phyloP scores from a whole-genome alignment of 2,329 filamentous ascomycete species.

The Arachnomyces sp. region DNA sequence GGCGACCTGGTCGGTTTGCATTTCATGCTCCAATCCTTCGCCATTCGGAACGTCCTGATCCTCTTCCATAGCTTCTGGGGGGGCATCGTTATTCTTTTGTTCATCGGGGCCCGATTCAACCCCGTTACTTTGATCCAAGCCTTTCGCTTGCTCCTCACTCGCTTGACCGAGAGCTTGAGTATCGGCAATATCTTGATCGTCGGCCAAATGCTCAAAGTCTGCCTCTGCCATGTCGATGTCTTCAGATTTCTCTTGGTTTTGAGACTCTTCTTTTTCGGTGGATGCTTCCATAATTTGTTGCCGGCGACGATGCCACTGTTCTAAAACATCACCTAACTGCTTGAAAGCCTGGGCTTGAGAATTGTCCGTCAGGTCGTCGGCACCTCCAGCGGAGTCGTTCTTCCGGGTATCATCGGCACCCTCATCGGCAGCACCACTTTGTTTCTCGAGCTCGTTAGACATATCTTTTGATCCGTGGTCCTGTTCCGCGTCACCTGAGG shows the following conservation, averaged over 20 bases:
- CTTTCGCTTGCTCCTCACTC: conserved; percentile 74
- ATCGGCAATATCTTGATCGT: conserved; percentile 74
- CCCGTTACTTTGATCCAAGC: conserved; percentile 81
- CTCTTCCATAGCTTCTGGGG: conserved; percentile 45
- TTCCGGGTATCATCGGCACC: conserved; percentile 31
- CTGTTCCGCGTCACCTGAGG: conserved; percentile 40
- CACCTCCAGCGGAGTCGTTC: conserved; percentile 28
- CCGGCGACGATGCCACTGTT: conserved; percentile 86
- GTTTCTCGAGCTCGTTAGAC: conserved; percentile 39
- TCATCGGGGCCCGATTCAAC: conserved; percentile 57
- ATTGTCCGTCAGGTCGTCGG: conserved; percentile 28
- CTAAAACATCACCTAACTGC: conserved; percentile 85
- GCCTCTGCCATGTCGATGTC: conserved; percentile 65
- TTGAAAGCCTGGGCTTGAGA: conserved; percentile 67
- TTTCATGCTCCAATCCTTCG: conserved; percentile 43
- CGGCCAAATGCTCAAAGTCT: conserved; percentile 89
- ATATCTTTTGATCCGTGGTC: conserved; percentile 37
- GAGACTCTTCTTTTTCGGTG: conserved; percentile 45
- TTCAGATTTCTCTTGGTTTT: conserved; percentile 45
- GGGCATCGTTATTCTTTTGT: conserved; percentile 46
- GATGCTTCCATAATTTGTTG: conserved; percentile 63
- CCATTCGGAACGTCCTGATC: conserved; percentile 27
- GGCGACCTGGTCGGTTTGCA: conserved; percentile 29
- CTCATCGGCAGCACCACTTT: conserved; percentile 33
- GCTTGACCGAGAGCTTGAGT: conserved; percentile 86